Conservation (phyloP, 2,329 filamentous ascomycete species). For the Helminthosporium solani region DNA sequence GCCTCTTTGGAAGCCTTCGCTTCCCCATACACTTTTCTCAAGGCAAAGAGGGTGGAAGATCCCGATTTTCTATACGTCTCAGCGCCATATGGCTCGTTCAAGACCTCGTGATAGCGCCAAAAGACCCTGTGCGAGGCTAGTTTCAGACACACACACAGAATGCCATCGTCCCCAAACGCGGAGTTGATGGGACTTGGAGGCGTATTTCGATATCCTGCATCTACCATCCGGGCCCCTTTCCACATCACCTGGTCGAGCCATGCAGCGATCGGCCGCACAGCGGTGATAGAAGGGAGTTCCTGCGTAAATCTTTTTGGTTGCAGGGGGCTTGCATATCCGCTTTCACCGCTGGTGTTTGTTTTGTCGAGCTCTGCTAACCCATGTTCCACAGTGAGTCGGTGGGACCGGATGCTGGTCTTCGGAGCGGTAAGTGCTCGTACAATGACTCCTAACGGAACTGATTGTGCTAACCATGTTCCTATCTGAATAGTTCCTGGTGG, state of each 20-base stretch:
- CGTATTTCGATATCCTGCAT: slow-evolving; percentile 25
- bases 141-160: slow-evolving; percentile 25
- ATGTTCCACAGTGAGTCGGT: slow-evolving; percentile 75
- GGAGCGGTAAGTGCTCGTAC: slow-evolving; percentile 40
- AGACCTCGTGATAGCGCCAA: slow-evolving; percentile 30
- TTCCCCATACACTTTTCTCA: slow-evolving; percentile 8
- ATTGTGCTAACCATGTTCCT: slow-evolving; percentile 45
- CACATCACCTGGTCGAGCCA: slow-evolving; percentile 31
- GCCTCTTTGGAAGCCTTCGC: slow-evolving; percentile 8
- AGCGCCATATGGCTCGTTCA: slow-evolving; percentile 11
- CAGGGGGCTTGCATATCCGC: slow-evolving; percentile 40
- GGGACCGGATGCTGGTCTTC: slow-evolving; percentile 94
- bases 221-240: slow-evolving; percentile 6
- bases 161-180: slow-evolving; percentile 12
- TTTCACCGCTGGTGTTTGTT: slow-evolving; percentile 21
- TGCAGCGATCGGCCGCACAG: slow-evolving; percentile 27
- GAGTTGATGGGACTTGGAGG: slow-evolving; percentile 6
- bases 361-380: slow-evolving; percentile 33
- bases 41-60: slow-evolving; percentile 16
- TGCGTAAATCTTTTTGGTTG: slow-evolving; percentile 43
- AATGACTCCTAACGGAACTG: not conserved
- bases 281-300: slow-evolving; percentile 45
- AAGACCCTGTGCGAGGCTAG: slow-evolving; percentile 26
- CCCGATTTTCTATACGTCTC: slow-evolving; percentile 16
- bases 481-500: slow-evolving; percentile 80